Evolutionary conservation across 768 basidiomycete genomes (phyloP).

Genomic region (Austroboletus festivus): DNA sequence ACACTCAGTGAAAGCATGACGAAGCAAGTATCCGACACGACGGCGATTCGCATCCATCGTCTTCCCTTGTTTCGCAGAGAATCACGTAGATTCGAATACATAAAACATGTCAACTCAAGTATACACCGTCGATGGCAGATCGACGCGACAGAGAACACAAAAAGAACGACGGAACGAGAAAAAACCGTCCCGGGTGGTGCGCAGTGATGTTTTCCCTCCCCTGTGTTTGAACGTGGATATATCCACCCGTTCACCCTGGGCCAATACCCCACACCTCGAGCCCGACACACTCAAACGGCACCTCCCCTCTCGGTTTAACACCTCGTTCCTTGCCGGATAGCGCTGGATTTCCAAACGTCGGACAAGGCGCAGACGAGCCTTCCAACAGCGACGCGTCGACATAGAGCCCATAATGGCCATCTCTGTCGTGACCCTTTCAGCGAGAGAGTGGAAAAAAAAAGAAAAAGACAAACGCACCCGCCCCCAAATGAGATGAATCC

Average conservation of each 20-base stretch:
- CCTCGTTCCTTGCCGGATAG: conserved; percentile 46
- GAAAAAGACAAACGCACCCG: conserved; percentile 54
- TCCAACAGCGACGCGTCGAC: conserved; percentile 77
- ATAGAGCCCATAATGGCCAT: conserved; percentile 86
- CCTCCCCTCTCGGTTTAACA: conserved; percentile 37
- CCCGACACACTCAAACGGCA: conserved; percentile 86
- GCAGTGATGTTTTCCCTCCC: too few relatives aligned
- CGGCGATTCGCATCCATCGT: too few relatives aligned
- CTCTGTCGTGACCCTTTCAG: conserved; percentile 39
- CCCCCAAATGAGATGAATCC: conserved; percentile 87
- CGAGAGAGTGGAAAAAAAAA: background rate
- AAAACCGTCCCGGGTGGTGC: too few relatives aligned
- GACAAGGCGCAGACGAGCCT: conserved; percentile 81
- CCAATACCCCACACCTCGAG: conserved; percentile 89
- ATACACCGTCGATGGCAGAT: too few relatives aligned
- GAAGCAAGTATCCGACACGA: too few relatives aligned
- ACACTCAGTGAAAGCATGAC: too few relatives aligned
- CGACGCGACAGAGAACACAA: too few relatives aligned
- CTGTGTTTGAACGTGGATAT: too few relatives aligned
- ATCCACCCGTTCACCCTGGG: background rate
- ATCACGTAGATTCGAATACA: too few relatives aligned
- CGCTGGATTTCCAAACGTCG: conserved; percentile 84
- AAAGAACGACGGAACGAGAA: too few relatives aligned
- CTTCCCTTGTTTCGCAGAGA: too few relatives aligned
- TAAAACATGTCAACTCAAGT: too few relatives aligned